phyloP scores from a whole-genome alignment of 2,329 filamentous ascomycete genomes.

The Colletotrichum sansevieriae region DNA sequence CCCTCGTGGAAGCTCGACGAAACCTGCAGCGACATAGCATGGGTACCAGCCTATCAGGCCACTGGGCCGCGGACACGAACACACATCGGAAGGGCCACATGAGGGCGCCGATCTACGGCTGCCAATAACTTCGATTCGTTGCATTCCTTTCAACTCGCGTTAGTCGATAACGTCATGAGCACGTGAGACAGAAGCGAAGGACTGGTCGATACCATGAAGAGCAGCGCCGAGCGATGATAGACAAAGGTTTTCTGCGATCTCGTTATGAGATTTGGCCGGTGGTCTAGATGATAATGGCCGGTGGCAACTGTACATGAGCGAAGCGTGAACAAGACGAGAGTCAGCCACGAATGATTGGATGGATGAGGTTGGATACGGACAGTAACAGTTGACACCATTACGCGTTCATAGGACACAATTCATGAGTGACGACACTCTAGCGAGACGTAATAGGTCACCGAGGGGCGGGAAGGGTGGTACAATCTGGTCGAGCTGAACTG shows the following conservation, averaged over 20 bases:
- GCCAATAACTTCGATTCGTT: slow-evolving; percentile 28
- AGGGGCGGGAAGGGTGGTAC: slow-evolving; percentile 12
- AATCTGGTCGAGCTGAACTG: slow-evolving; percentile 15
- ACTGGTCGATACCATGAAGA: background rate
- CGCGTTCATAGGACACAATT: slow-evolving; percentile 4
- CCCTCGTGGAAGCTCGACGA: slow-evolving; percentile 2
- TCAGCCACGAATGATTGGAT: background rate
- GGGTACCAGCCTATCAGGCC: slow-evolving; percentile 11
- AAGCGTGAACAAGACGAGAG: slow-evolving; percentile 6
- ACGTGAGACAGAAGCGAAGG: background rate
- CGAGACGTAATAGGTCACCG: slow-evolving; percentile 10
- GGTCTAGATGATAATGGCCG: slow-evolving; percentile 17
- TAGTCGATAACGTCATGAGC: background rate
- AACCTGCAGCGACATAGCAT: slow-evolving; percentile 20
- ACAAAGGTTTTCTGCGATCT: background rate
- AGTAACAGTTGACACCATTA: slow-evolving; percentile 19
- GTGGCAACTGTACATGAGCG: slow-evolving; percentile 32
- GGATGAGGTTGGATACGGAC: slow-evolving; percentile 23
- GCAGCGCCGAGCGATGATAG: background rate
- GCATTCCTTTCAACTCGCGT: background rate
- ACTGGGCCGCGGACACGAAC: slow-evolving; percentile 26
- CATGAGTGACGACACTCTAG: slow-evolving; percentile 13
- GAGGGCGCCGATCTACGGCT: background rate
- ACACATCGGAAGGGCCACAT: slow-evolving; percentile 21
- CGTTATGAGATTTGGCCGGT: background rate